These are phyloP conservation scores for Epichloe brachyelytri DNA, from an alignment of 2,329 filamentous ascomycete species.

Conservation along the genomic window DNA sequence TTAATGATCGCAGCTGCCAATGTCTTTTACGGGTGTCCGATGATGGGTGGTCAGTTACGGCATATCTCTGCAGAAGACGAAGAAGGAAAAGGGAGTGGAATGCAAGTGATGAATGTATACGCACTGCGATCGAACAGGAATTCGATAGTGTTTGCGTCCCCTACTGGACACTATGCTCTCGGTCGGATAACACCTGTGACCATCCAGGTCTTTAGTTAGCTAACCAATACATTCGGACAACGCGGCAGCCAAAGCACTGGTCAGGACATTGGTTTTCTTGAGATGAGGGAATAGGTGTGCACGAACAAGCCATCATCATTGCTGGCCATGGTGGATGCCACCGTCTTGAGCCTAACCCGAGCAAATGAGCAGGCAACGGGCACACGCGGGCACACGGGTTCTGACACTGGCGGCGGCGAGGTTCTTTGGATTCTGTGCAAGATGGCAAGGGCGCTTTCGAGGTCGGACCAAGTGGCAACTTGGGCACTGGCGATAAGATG, in stretches of 20 bases:
- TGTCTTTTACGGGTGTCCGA: constrained; percentile 37
- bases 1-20: constrained; percentile 81
- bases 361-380: not conserved
- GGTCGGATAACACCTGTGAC: constrained; percentile 47
- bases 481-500: not conserved
- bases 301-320: constrained; percentile 39
- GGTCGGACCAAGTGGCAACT: not conserved
- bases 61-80: not conserved
- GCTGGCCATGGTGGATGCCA: constrained; percentile 34
- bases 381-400: no score
- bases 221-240: not conserved
- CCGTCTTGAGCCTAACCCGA: constrained; percentile 3
- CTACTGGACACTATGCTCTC: constrained; percentile 48
- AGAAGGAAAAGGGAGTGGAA: not conserved
- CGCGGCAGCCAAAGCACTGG: not conserved
- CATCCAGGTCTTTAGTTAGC: not conserved
- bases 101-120: constrained; percentile 17
- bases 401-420: not conserved
- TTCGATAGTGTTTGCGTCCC: constrained; percentile 54
- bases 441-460: not conserved
- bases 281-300: not conserved
- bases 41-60: not conserved
- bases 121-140: constrained; percentile 52
- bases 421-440: not conserved
- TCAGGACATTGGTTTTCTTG: not conserved